A percentile compares a stretch with the other conserved stretches of the same genome.
phyloP scores from a whole-genome alignment of 495 filamentous ascomycete species.

The Darksidea phi region DNA sequence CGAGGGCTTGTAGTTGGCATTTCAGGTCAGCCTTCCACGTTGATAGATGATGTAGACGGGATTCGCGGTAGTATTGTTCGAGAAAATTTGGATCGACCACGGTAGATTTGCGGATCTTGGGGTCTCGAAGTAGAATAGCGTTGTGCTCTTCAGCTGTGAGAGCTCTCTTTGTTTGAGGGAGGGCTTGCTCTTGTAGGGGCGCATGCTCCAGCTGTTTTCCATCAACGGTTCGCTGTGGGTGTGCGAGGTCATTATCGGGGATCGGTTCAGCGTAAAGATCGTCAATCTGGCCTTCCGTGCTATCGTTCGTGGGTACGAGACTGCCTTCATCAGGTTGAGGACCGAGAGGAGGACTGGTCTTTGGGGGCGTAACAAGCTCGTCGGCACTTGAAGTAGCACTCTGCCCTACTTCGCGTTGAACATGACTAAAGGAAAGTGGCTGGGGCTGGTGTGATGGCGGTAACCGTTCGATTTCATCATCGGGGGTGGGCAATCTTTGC shows the following conservation, averaged over 20 bases:
- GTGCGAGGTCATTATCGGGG: neutral
- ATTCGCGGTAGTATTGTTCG: constrained; percentile 90
- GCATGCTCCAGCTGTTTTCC: neutral
- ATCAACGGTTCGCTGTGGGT: neutral
- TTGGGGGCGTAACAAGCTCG: constrained; percentile 29
- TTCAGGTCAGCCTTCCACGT: constrained; percentile 95
- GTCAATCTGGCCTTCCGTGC: constrained; percentile 10
- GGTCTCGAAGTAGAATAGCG: constrained; percentile 73
- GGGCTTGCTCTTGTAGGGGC: no score
- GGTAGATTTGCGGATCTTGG: constrained; percentile 77
- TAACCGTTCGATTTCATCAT: constrained; percentile 28
- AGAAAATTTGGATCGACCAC: constrained; percentile 88
- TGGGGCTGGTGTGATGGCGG: constrained; percentile 33
- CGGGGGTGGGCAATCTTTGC: constrained; percentile 27
- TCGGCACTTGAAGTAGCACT: neutral
- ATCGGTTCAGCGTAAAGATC: constrained; percentile 23
- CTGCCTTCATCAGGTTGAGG: neutral
- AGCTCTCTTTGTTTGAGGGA: neutral
- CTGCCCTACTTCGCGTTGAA: neutral
- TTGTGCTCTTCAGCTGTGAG: constrained; percentile 93
- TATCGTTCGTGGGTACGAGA: neutral
- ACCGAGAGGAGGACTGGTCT: constrained; percentile 22
- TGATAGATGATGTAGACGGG: constrained; percentile 88
- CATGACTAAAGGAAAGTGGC: neutral
- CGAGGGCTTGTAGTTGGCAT: constrained; percentile 74